Evolutionary conservation across 805 yeast genomes (phyloP).

Genomic region (Yarrowia sp.): DNA sequence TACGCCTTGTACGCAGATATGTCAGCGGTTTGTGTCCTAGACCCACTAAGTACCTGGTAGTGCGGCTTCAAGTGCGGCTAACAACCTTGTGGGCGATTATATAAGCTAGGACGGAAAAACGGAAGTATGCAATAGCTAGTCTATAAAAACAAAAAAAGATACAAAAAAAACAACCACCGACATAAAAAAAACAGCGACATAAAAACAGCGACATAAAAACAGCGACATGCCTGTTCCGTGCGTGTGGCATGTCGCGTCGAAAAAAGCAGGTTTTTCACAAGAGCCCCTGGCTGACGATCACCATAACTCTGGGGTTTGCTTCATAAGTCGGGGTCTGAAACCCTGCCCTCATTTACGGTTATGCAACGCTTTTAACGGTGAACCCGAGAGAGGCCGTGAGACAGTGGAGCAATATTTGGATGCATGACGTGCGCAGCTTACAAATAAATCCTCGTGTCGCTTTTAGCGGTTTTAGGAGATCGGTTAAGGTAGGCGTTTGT

Average conservation of each 20-base stretch:
- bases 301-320: constrained; percentile 9
- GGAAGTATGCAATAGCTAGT: not conserved
- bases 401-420: not conserved
- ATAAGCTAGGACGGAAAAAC: not conserved
- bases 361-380: constrained; percentile 6
- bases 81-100: not conserved
- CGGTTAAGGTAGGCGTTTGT: no score
- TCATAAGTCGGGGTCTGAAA: not conserved
- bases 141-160: not conserved
- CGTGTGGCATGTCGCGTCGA: no score
- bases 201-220: no score
- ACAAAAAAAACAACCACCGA: not conserved
- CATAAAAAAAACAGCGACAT: no score
- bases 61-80: constrained; percentile 11
- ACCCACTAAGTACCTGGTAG: not conserved
- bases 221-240: no score
- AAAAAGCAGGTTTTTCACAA: no score
- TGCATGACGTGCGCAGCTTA: constrained; percentile 12
- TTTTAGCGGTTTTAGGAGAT: not conserved
- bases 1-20: not conserved
- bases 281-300: no score
- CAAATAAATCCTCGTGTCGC: constrained; percentile 1
- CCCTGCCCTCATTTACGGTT: no score
- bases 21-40: no score
- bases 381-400: not conserved